Evolutionary conservation across 1,284 basidiomycete genomes (phyloP).

Genomic region (Vanrija pseudolonga): DNA sequence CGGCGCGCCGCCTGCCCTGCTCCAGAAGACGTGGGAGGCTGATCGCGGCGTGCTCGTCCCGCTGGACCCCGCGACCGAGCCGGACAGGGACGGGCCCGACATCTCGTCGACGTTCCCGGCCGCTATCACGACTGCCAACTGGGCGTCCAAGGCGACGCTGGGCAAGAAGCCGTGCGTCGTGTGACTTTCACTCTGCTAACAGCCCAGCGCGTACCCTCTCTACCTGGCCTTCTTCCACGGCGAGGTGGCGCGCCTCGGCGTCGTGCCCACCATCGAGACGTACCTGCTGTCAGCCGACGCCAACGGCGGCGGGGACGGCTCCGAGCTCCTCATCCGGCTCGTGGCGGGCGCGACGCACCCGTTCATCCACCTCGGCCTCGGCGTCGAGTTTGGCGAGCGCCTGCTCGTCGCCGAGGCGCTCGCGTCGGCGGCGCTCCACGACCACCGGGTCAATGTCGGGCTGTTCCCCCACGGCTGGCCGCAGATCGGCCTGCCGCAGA

Average conservation of each 20-base stretch:
- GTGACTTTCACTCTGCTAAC: background rate
- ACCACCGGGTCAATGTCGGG: slow-evolving; percentile 10
- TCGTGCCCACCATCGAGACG: slow-evolving; percentile 52
- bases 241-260: slow-evolving; percentile 53
- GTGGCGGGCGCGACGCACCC: slow-evolving; percentile 57
- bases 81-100: slow-evolving; percentile 11
- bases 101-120: slow-evolving; percentile 9
- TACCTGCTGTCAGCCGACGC: slow-evolving; percentile 56
- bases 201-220: slow-evolving; percentile 54
- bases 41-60: slow-evolving; percentile 50
- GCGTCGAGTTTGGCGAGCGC: slow-evolving; percentile 59
- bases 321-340: slow-evolving; percentile 58
- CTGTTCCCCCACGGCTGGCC: slow-evolving; percentile 28
- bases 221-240: slow-evolving; percentile 60
- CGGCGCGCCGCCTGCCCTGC: slow-evolving; percentile 56
- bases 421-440: slow-evolving; percentile 58
- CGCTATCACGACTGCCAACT: slow-evolving; percentile 51
- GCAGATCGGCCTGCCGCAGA: background rate
- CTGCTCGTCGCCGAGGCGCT: slow-evolving; percentile 59
- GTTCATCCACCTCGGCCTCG: slow-evolving; percentile 65
- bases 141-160: slow-evolving; percentile 54
- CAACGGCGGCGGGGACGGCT: slow-evolving; percentile 47
- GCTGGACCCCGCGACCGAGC: slow-evolving; percentile 50
- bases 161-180: slow-evolving; percentile 56
- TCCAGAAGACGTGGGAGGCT: slow-evolving; percentile 50